Evolutionary conservation across 306 rosid species (phyloP), one percentile per base, ranked within the genome.

Genomic region (Cajanus cajan): DNA sequence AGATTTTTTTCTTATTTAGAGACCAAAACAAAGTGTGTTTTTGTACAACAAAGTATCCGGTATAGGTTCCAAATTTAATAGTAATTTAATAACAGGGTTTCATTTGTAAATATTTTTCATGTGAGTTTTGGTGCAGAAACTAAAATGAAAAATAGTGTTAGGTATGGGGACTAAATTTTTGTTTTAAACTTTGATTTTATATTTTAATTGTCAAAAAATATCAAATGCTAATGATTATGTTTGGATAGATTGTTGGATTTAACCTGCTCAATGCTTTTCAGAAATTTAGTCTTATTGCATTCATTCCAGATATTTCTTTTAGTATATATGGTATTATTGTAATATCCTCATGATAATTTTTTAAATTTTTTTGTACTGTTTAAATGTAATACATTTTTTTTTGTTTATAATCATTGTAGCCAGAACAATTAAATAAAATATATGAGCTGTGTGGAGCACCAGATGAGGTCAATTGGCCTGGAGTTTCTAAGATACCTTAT

Each of bases 361-460:
- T 28, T 43, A 13, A 16, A 45, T 59, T 7, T 3, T 28, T 43
- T 82, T 65, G 52, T 55, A 16, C 64, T 7, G 47, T 67, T 34
- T 51, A 12, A 31, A 52, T 58, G 21, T 78, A 50, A 80, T 39
- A 13, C 18, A 0, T 64, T 24, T 43, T 64, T 24, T 43, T 74
- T 52, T 50, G 39, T 71, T 41, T 71, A 72, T 67, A 47, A 67
- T 28, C 39, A 8, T 76, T 90, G 70, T 67, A 90, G 95, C 89
- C 96, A 25, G 96, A 90, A 68, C 93, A 90, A 82, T 55, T 90
- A 55, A 90, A 84, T 77, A 90, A 90, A 82, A 88, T 90, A 54
- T 90, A 82, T 52, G 96, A 90, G 86, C 89, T 90, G 34, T 90
- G 96, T 87, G 93, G 96, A 73, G 88, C 90, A 0, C 93, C 96